These are phyloP conservation scores for Cladosporium oxysporum DNA, from an alignment of 2,329 filamentous ascomycete genomes.

Conservation along the genomic window DNA sequence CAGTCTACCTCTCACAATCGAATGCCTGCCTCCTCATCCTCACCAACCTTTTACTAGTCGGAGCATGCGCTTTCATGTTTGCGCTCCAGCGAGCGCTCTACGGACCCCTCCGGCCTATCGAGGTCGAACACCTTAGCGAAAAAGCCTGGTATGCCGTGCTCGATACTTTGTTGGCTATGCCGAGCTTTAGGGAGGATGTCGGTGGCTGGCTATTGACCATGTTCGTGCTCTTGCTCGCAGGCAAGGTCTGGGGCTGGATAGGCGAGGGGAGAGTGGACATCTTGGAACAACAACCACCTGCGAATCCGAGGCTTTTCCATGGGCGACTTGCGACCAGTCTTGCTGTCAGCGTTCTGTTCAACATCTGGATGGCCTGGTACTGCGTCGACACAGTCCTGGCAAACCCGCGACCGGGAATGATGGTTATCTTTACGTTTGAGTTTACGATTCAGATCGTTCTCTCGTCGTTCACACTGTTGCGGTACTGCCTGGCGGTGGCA, in stretches of 20 bases:
- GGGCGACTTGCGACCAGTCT: constrained; percentile 77
- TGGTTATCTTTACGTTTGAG: constrained; percentile 99
- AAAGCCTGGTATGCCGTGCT: constrained; percentile 98
- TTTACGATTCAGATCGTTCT: constrained; percentile 84
- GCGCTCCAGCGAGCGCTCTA: constrained; percentile 88
- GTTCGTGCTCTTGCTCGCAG: constrained; percentile 89
- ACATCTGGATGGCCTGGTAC: constrained; percentile 77
- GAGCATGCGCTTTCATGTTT: constrained; percentile 79
- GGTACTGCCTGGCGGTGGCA: constrained; percentile 76
- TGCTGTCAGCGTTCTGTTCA: constrained; percentile 75
- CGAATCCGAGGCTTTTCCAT: constrained; percentile 87
- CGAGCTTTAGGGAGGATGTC: constrained; percentile 93
- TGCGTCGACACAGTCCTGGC: constrained; percentile 79
- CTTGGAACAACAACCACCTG: constrained; percentile 90
- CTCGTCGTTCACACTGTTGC: constrained; percentile 74
- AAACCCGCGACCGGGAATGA: constrained; percentile 93
- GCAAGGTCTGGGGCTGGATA: constrained; percentile 99
- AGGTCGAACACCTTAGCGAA: constrained; percentile 96
- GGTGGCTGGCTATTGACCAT: constrained; percentile 94
- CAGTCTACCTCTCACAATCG: constrained; percentile 94
- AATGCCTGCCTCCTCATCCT: constrained; percentile 94
- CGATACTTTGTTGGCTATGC: constrained; percentile 96
- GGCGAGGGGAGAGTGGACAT: constrained; percentile 92
- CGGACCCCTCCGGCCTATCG: constrained; percentile 84
- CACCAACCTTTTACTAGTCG: constrained; percentile 83